Evolutionary conservation across 2,329 filamentous ascomycete species (phyloP).

Genomic region (Drechslerella stenobrocha): DNA sequence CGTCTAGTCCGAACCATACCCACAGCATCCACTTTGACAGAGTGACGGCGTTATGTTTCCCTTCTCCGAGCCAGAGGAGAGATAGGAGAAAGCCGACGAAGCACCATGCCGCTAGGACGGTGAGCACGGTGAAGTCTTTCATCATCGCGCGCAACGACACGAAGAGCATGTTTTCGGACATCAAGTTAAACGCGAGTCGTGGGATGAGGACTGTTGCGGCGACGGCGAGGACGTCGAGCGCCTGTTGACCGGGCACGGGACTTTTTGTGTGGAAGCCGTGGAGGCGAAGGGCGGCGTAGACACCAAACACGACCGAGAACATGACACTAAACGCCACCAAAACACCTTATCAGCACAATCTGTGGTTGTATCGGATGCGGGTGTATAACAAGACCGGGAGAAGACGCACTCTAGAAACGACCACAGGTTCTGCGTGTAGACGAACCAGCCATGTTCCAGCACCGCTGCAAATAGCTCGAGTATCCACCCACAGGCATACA

Average conservation of each 20-base stretch:
- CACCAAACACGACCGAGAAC: slow-evolving; percentile 71
- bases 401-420: slow-evolving; percentile 70
- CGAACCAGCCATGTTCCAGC: slow-evolving; percentile 73
- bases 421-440: slow-evolving; percentile 87
- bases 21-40: slow-evolving; percentile 91
- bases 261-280: slow-evolving; percentile 64
- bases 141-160: slow-evolving; percentile 81
- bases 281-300: slow-evolving; percentile 70
- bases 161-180: slow-evolving; percentile 83
- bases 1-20: slow-evolving; percentile 89
- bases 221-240: slow-evolving; percentile 76
- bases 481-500: slow-evolving; percentile 78
- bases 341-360: neutral
- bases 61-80: slow-evolving; percentile 75
- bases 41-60: slow-evolving; percentile 65
- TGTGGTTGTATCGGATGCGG: neutral
- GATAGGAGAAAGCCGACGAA: slow-evolving; percentile 80
- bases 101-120: slow-evolving; percentile 75
- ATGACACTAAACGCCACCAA: slow-evolving; percentile 59
- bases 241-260: slow-evolving; percentile 64
- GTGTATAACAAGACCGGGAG: neutral
- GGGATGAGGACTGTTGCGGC: slow-evolving; percentile 77
- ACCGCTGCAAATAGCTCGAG: slow-evolving; percentile 77
- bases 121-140: slow-evolving; percentile 78
- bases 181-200: slow-evolving; percentile 76